Conservation (phyloP, 768 basidiomycete species). For the Collybia nuda region DNA sequence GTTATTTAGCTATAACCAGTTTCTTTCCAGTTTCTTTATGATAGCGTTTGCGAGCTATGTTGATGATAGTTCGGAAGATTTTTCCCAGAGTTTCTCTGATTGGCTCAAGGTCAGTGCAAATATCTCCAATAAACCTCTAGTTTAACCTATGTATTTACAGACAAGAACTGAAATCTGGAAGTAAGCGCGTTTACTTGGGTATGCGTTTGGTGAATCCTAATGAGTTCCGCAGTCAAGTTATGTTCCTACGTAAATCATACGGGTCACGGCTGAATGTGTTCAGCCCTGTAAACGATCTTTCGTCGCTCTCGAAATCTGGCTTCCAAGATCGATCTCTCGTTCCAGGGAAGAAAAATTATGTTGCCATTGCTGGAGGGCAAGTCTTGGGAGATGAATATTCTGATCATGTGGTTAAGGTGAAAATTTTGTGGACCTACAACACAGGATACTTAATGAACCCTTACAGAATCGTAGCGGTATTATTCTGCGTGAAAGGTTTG, state of each 20-base stretch:
- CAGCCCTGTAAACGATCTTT: slow-evolving; percentile 87
- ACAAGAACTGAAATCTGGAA: slow-evolving; percentile 91
- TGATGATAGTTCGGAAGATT: slow-evolving; percentile 58
- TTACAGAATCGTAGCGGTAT: slow-evolving; percentile 86
- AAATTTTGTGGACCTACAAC: slow-evolving; percentile 7
- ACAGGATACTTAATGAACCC: not conserved
- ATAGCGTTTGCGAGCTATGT: slow-evolving; percentile 93
- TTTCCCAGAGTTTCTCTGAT: slow-evolving; percentile 72
- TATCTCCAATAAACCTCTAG: not conserved
- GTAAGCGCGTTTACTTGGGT: slow-evolving; percentile 40
- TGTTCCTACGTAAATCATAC: slow-evolving; percentile 77
- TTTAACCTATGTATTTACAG: slow-evolving; percentile 27
- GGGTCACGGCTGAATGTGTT: slow-evolving; percentile 89
- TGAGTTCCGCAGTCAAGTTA: slow-evolving; percentile 64
- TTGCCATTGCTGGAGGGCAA: slow-evolving; percentile 76
- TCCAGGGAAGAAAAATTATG: slow-evolving; percentile 71
- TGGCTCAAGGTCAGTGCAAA: slow-evolving; percentile 71
- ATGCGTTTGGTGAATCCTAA: not conserved
- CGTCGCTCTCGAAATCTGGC: slow-evolving; percentile 71
- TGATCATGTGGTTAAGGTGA: slow-evolving; percentile 86
- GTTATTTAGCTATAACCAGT: not conserved
- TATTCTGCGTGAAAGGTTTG: slow-evolving; percentile 85
- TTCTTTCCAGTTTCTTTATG: slow-evolving; percentile 74
- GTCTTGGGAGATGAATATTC: slow-evolving; percentile 95
- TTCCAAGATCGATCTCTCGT: slow-evolving; percentile 55